A percentile compares a stretch with the other conserved stretches of the same genome.
phyloP scores from a whole-genome alignment of 225 moss, liverwort and hornwort species.

The Physcomitrium patens region DNA sequence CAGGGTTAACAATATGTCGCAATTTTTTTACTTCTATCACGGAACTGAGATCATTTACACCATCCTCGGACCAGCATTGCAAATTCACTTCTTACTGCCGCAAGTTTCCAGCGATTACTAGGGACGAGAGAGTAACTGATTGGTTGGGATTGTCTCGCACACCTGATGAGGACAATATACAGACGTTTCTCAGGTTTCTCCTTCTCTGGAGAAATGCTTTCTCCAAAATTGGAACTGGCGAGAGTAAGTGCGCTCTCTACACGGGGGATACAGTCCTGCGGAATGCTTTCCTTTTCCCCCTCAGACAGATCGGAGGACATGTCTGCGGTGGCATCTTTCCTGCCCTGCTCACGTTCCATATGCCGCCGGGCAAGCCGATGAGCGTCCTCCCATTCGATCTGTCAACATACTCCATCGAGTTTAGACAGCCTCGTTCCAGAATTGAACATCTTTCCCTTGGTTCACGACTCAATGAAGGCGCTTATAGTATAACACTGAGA shows the following conservation, averaged over 20 bases:
- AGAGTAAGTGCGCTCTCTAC: slow-evolving; percentile 48
- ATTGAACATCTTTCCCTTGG: slow-evolving; percentile 17
- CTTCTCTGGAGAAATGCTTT: slow-evolving; percentile 25
- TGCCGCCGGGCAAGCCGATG: slow-evolving; percentile 71
- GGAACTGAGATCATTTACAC: background rate
- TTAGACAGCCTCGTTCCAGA: slow-evolving; percentile 20
- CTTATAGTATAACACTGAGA: background rate
- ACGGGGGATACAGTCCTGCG: slow-evolving; percentile 41
- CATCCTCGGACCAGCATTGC: background rate
- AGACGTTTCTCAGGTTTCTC: slow-evolving; percentile 55
- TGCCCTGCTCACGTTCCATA: slow-evolving; percentile 64
- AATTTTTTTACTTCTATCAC: slow-evolving; percentile 14
- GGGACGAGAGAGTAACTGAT: slow-evolving; percentile 3
- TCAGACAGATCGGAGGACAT: slow-evolving; percentile 77
- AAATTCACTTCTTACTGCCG: slow-evolving; percentile 10
- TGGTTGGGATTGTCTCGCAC: slow-evolving; percentile 5
- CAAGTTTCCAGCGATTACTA: slow-evolving; percentile 6
- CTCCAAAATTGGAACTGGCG: slow-evolving; percentile 24
- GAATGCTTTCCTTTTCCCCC: slow-evolving; percentile 58
- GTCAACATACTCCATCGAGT: slow-evolving; percentile 2
- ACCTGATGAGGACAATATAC: slow-evolving; percentile 83
- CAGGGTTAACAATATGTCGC: slow-evolving; percentile 9
- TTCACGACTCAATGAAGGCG: slow-evolving; percentile 9
- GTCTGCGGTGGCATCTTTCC: slow-evolving; percentile 67
- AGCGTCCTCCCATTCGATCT: slow-evolving; percentile 86